Conservation (phyloP, 2,329 filamentous ascomycete species). For the Verticillium dahliae region DNA sequence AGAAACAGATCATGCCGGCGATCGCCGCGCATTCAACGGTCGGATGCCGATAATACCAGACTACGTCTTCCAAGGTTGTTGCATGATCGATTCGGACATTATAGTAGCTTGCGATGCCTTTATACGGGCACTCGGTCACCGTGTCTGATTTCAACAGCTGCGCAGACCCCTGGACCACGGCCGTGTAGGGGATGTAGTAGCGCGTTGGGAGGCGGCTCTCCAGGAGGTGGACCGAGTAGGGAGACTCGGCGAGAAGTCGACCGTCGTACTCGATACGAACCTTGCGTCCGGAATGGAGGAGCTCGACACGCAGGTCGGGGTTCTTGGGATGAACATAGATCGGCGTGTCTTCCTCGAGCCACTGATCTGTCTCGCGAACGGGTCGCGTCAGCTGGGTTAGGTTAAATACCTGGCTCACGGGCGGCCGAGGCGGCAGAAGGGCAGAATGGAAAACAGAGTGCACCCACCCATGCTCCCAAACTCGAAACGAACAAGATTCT, state of each 20-base stretch:
- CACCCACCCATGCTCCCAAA: conserved; percentile 26
- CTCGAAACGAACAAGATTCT: conserved; percentile 24
- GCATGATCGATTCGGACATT: conserved; percentile 38
- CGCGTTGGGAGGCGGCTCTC: conserved; percentile 54
- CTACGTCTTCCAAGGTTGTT: conserved; percentile 38
- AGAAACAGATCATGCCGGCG: conserved; percentile 55
- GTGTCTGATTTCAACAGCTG: neutral
- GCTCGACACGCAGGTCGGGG: conserved; percentile 59
- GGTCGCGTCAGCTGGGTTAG: accelerated
- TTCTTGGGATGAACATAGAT: conserved; percentile 61
- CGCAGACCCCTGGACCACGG: conserved; percentile 30
- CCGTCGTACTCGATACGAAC: conserved; percentile 44
- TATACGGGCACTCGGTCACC: conserved; percentile 57
- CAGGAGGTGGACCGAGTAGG: conserved; percentile 44
- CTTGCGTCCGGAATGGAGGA: conserved; percentile 46
- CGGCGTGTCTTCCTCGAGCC: conserved; percentile 50
- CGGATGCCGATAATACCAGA: conserved; percentile 58
- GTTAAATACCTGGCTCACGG: no score
- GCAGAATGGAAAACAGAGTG: neutral
- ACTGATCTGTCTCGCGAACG: conserved; percentile 21
- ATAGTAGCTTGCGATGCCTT: conserved; percentile 59
- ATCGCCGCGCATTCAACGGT: conserved; percentile 48
- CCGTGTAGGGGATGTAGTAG: conserved; percentile 51
- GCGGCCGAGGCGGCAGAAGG: no score
- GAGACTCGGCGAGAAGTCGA: conserved; percentile 36